Evolutionary conservation across 257 asterid genomes (phyloP), one percentile per base, ranked within the genome.

Genomic region (Jasminum sambac): DNA sequence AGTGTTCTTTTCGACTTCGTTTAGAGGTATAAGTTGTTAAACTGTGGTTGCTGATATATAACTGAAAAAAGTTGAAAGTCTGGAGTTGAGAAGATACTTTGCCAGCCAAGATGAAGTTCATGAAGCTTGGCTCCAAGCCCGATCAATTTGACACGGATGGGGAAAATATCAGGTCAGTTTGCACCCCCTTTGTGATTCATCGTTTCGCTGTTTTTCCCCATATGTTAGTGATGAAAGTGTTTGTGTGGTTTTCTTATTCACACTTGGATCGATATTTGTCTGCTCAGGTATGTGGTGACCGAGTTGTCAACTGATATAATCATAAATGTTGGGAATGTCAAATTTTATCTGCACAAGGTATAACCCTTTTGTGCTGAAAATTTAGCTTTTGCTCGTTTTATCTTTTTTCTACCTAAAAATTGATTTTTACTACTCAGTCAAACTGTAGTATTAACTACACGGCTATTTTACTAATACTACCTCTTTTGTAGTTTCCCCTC

Each of bases 81-180:
- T 64, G 26, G 65, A 55, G 25, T 63, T 66, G 71, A 64, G 50
- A 59, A 69, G 71, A 74, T 13, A 34, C 36, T 66, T 36, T 34
- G n/a, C 24, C 48, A 36, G 63, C 69, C 67, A 81, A 78, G 77
- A 92, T 92, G 98, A 92, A 92, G 96, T 92, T 86, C 77, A 92
- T 92, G 96, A 92, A 92, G 82, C 95, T 92, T 64, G 98, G 98
- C 55, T 90, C 98, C 36, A 92, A 92, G 83, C 91, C 96, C 39
- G 96, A 92, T 76, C 92, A 75, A 76, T 88, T 92, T 82, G 95
- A 90, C 81, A 82, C 88, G 9, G 95, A 92, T 61, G 96, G 91
- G 36, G 96, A 88, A 6, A 76, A 77, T 76, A 82, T 83, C 83
- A 92, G 98, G 98, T 92, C 74, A 65, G 92, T 76, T 24, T 58